Percentiles rank a stretch among this genome's conserved stretches.
Evolutionary conservation across 2,329 filamentous ascomycete genomes (phyloP).

Genomic region (Byssothecium circinans): DNA sequence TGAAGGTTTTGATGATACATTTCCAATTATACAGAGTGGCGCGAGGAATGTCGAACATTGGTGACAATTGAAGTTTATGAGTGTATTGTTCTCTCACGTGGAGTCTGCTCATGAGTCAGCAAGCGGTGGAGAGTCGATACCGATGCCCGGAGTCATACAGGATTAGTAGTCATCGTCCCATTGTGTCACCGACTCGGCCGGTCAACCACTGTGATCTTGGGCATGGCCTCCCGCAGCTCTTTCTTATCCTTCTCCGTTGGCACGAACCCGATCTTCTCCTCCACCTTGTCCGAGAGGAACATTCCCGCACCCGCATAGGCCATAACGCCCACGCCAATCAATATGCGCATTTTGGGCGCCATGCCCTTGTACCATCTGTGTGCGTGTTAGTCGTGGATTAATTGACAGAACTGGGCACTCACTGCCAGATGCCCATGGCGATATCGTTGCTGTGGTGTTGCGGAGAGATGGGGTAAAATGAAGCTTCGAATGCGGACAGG

Average conservation of each 20-base stretch:
- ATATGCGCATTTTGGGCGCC: constrained; percentile 67
- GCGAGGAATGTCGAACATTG: too few relatives aligned
- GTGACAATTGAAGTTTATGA: too few relatives aligned
- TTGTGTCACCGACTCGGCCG: constrained; percentile 9
- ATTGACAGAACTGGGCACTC: constrained; percentile 9
- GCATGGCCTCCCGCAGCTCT: constrained; percentile 62
- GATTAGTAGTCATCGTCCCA: too few relatives aligned
- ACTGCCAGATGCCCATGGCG: constrained; percentile 44
- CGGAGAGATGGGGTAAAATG: constrained; percentile 3
- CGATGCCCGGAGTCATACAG: too few relatives aligned
- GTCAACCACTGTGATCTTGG: constrained; percentile 56
- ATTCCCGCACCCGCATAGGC: constrained; percentile 75
- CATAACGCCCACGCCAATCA: constrained; percentile 74
- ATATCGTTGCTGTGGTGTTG: constrained; percentile 1
- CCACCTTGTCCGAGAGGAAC: constrained; percentile 71
- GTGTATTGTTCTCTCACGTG: too few relatives aligned
- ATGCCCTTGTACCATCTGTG: constrained; percentile 66
- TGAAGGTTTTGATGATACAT: too few relatives aligned
- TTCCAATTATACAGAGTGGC: too few relatives aligned
- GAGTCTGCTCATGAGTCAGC: too few relatives aligned
- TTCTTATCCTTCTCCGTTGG: constrained; percentile 74
- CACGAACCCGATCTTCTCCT: constrained; percentile 71
- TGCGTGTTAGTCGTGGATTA: constrained; percentile 4
- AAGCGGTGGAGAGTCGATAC: too few relatives aligned
- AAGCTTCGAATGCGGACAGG: constrained; percentile 1